Conservation (phyloP, 2,329 filamentous ascomycete genomes). For the Fusarium acutatum region DNA sequence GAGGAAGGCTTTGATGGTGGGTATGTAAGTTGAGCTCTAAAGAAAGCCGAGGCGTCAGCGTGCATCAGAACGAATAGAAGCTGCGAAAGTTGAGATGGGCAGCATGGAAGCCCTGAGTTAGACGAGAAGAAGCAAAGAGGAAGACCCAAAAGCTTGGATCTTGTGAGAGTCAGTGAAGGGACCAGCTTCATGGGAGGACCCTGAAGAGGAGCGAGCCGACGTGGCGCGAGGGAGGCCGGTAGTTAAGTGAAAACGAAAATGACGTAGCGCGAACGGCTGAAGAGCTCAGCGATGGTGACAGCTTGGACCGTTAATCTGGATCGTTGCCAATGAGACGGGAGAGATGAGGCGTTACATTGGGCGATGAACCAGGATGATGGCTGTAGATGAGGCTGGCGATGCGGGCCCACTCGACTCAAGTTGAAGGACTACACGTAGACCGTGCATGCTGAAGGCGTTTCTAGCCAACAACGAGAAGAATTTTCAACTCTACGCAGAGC, state of each 20-base stretch:
- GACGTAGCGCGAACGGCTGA: slow-evolving; percentile 28
- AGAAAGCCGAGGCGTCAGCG: slow-evolving; percentile 17
- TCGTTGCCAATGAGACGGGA: slow-evolving; percentile 34
- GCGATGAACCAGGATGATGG: slow-evolving; percentile 37
- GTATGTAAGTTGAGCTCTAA: slow-evolving; percentile 21
- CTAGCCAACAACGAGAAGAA: background rate
- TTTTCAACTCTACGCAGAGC: slow-evolving; percentile 5
- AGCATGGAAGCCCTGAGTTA: slow-evolving; percentile 9
- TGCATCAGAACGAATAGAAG: slow-evolving; percentile 4
- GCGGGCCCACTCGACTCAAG: slow-evolving; percentile 27
- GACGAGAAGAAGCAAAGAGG: slow-evolving; percentile 18
- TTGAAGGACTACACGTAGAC: slow-evolving; percentile 19
- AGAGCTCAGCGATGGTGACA: slow-evolving; percentile 35
- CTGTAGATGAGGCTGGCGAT: slow-evolving; percentile 38
- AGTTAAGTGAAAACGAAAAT: slow-evolving; percentile 27
- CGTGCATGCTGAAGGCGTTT: slow-evolving; percentile 2
- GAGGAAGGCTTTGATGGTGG: slow-evolving; percentile 22
- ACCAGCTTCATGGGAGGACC: slow-evolving; percentile 37
- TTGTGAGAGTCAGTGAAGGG: slow-evolving; percentile 24
- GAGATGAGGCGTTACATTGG: slow-evolving; percentile 16
- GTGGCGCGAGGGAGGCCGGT: slow-evolving; percentile 30
- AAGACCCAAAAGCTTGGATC: slow-evolving; percentile 28
- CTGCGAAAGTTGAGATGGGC: slow-evolving; percentile 4
- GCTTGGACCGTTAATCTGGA: slow-evolving; percentile 9
- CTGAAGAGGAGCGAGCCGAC: slow-evolving; percentile 31